Evolutionary conservation across 2,329 filamentous ascomycete species (phyloP), one percentile per base, ranked within the genome.

Genomic region (Colletotrichum australisinense): DNA sequence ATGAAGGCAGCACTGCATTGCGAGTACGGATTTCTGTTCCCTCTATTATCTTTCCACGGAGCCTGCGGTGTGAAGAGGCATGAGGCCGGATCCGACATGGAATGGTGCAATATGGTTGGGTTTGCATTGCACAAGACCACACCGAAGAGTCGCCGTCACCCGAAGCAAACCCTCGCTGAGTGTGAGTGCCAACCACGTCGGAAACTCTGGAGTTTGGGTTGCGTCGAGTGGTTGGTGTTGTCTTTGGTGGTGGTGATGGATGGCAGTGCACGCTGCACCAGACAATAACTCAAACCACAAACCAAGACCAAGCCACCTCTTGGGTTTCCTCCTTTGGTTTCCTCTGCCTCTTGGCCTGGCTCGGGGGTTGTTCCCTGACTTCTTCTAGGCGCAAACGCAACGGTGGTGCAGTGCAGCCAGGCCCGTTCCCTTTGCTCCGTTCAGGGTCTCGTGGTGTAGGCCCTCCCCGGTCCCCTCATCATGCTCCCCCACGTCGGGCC

Each of bases 401-500:
- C 58, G 42, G 16, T 62, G 38, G 35, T 62, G 24, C 38, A 62
- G 59, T 49, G 24, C 38, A 62, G 59, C 19, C 30, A 22, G 5
- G 8, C 38, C 38, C 32, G 11, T 12, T 35, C 38, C 59, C 22
- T n/a, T 26, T 19, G 19, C 38, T 28, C 59, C 38, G 22, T 24
- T 22, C 42, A 49, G 42, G 42, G 42, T 49, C 42, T 49, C 8
- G 19, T 49, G 19, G 19, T 49, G 8, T n/a, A 11, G 12, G 26
- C 62, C 28, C 26, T 53, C 46, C 62, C 46, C 12, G 28, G 28
- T 49, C 63, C 42, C 46, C 63, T 57, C 57, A 12, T 63, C 49
- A 38, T 46, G 38, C 69, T 64, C 64, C 69, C 66, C 65, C 69
- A 59, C 69, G 59, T 64, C 69, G 65, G 59, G 66, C 66, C 66